A percentile compares a stretch with the other conserved stretches of the same genome.
phyloP scores from a whole-genome alignment of 768 basidiomycete genomes.

The Trametes coccinea region DNA sequence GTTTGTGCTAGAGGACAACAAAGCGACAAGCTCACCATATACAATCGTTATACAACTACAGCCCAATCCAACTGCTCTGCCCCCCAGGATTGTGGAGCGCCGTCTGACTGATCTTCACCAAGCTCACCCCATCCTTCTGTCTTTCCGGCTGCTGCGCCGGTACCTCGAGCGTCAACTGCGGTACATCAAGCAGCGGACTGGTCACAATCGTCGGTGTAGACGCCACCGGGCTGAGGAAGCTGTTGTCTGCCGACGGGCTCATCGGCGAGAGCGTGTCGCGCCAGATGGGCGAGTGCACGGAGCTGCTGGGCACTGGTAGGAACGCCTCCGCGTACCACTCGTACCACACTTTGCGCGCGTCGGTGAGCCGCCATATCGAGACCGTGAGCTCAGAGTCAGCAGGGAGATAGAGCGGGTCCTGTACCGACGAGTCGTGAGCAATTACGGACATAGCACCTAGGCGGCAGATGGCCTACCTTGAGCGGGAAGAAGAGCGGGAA shows the following conservation, averaged over 20 bases:
- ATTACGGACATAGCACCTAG: neutral
- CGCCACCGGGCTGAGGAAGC: slow-evolving; percentile 15
- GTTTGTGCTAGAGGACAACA: neutral
- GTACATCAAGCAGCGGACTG: slow-evolving; percentile 71
- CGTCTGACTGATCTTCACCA: slow-evolving; percentile 94
- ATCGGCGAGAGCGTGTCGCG: slow-evolving; percentile 23
- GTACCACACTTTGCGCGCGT: slow-evolving; percentile 92
- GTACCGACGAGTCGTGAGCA: slow-evolving; percentile 4
- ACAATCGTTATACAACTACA: slow-evolving; percentile 38
- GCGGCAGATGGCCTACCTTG: slow-evolving; percentile 50
- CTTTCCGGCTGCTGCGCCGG: slow-evolving; percentile 25
- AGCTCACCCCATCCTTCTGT: slow-evolving; percentile 34
- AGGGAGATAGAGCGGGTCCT: slow-evolving; percentile 95
- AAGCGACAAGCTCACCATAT: slow-evolving; percentile 4
- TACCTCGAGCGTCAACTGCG: slow-evolving; percentile 42
- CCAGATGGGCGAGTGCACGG: slow-evolving; percentile 36
- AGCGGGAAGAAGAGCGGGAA: slow-evolving; percentile 97
- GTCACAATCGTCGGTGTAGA: slow-evolving; percentile 37
- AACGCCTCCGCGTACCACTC: slow-evolving; percentile 98
- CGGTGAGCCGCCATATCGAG: slow-evolving; percentile 91
- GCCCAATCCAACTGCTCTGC: slow-evolving; percentile 90
- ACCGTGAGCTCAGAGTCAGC: slow-evolving; percentile 91
- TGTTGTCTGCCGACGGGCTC: slow-evolving; percentile 23
- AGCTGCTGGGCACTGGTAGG: slow-evolving; percentile 55
- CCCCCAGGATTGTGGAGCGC: slow-evolving; percentile 90